Base-by-base conservation (phyloP, 2,329 filamentous ascomycete genomes). In the Berkeleyomyces basicola region DNA sequence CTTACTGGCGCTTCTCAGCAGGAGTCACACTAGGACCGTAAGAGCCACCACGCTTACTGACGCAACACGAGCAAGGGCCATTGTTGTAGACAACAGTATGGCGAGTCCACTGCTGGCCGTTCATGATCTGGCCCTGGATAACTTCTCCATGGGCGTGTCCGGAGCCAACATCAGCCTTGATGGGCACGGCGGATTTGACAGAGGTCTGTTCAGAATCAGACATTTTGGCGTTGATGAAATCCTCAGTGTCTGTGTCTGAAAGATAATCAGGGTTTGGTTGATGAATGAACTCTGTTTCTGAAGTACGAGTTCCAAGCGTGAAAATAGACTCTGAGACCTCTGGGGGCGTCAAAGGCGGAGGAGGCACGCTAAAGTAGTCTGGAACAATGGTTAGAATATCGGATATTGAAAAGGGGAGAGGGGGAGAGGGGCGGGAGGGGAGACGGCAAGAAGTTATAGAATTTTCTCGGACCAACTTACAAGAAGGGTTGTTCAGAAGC, bases 31-130 rank as follows among this genome's bases (percentile, higher is more conserved):
- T 80, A 47, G 77, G 75, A 37, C 79, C 80, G 66, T 82, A 82
- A 69, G 80, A 80, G 6, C 78, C 76, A 16, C 73, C 77, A 6
- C 75, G 73, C 40, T 71, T 72, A 5, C 75, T 76, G 7, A 77
- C 75, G 66, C 81, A 83, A 1, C 80, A 79, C 46, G 82, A 73
- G 66, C 81, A 83, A 2, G 79, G 75, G 4, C 80, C 79, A 64
- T 80, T 80, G 37, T 80, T 80, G 66, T 82, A 83, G 36, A 83
- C 80, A 36, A 79, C 76, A 14, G 80, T 83, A 69, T 83, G 81
- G 44, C 79, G 76, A 67, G 75, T 78, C 81, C 80, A 83, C 49
- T 75, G 76, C 16, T 75, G 73, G 3, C 78, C 79, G 10, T 74
- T 71, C 63, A 73, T 73, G 67, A 81, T 76, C 63, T 77, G 70